Base-by-base conservation (phyloP, 352 stramenopile genomes). In the Phytophthora meadii region DNA sequence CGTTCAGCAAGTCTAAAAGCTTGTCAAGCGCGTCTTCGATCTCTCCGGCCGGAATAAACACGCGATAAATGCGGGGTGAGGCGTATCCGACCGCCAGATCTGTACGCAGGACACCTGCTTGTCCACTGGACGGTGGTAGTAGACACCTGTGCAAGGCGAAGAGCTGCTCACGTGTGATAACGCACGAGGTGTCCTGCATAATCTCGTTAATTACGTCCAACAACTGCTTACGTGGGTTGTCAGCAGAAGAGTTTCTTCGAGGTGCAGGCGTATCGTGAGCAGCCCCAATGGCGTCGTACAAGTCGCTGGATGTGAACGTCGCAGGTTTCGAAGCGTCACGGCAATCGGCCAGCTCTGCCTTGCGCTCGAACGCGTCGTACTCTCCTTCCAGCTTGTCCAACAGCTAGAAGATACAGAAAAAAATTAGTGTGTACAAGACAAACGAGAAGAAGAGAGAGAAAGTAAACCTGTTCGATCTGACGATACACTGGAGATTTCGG, bases 11-110 rank as follows among this genome's bases (percentile, higher is more conserved):
- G 0, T 45, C 15, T 0, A 93, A 49, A 17, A 90, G 61, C 2
- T 81, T 65, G 14, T 74, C 19, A 8, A 94, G 56, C 1, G 83
- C 79, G 8, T 54, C 50, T 3, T 72, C 42, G 22, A 94, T 86
- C 62, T 94, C 86, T 12, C 73, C 80, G 4, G 77, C 75, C 0
- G 86, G 86, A 6, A 94, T 47, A 51, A 94, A 94, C 11, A 94
- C 86, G 19, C 86, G 82, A 56, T 94, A 94, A 57, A 93, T 93
- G 1, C 83, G 86, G 44, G 84, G 70, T 3, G 86, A 93, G 1
- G 86, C 84, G 41, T 91, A 94, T 11, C 86, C 86, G 14, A 94
- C 86, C 0, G 86, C 86, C 11, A 85, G 63, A 24, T 82, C 76
- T 0, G 81, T 76, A 17, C 85, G 81, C 37, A 89, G 56, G 0